Base-by-base conservation (phyloP, 108 stramenopile genomes). In the Cyclotella distinguenda region DNA sequence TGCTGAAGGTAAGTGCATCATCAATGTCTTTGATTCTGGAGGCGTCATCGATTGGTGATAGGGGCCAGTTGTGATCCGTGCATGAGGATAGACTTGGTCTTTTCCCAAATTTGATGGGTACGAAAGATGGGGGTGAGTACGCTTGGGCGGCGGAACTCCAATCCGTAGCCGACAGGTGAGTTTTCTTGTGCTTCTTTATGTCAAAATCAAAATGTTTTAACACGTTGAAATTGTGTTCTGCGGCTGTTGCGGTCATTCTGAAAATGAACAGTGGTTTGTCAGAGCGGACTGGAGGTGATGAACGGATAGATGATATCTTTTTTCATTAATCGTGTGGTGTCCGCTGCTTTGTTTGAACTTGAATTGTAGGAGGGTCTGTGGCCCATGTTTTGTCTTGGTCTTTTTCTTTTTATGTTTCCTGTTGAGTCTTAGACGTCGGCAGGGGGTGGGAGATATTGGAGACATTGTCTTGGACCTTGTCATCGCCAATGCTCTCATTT, bases 1-100 rank as follows among this genome's bases (percentile, higher is more conserved):
- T 60, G 2, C 58, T 40, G 26, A 60, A 60, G 5, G 13, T 33
- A 22, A 57, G 55, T 36, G 55, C 55, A 0, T 57, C 34, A 13
- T 19, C 21, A 8, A 57, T 4, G 28, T 60, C 58, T 1, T 15
- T 1, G 1, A 22, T 42, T 44, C 58, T 4, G 3, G 21, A 3
- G 1, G 40, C 58, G 21, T 19, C 7, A 10, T 26, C 43, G 7
- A 60, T 6, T 26, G 40, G 40, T 6, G 25, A 27, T 23, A 60
- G 25, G 2, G 58, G 58, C 40, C 58, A 60, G n/a, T 22, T 42
- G 21, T 6, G 40, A 25, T 6, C 31, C 55, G 3, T 33, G 4
- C 6, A 3, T 36, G 1, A 57, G 34, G 16, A 57, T 3, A 25
- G 8, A 3, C 15, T 43, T 18, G 23, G 43, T 22, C 7, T 28